Evolutionary conservation across 1,139 yeast species (phyloP).

Genomic region (Candida albicans): DNA sequence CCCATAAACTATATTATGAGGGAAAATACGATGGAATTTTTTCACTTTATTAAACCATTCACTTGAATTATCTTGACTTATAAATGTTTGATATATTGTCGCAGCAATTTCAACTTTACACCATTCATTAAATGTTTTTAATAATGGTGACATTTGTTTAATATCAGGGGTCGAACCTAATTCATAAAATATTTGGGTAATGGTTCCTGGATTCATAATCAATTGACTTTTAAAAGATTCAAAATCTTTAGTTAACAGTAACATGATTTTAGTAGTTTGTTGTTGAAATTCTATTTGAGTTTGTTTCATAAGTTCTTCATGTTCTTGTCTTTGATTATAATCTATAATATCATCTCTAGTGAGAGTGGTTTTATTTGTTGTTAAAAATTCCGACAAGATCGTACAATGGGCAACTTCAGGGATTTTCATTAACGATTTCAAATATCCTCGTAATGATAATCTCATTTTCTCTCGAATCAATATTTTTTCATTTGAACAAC

Average conservation of each 20-base stretch:
- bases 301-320: constrained; percentile 58
- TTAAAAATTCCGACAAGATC: constrained; percentile 53
- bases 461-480: constrained; percentile 63
- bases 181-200: constrained; percentile 59
- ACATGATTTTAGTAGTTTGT: constrained; percentile 50
- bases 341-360: constrained; percentile 52
- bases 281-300: constrained; percentile 77
- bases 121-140: constrained; percentile 76
- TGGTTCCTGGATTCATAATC: constrained; percentile 47
- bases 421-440: constrained; percentile 51
- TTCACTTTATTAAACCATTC: constrained; percentile 70
- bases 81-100: constrained; percentile 72
- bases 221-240: constrained; percentile 55
- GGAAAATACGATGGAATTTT: constrained; percentile 71
- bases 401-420: constrained; percentile 57
- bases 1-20: constrained; percentile 72
- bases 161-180: constrained; percentile 55
- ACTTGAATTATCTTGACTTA: constrained; percentile 77
- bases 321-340: constrained; percentile 51
- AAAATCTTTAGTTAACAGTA: constrained; percentile 50
- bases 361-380: constrained; percentile 27
- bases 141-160: constrained; percentile 64
- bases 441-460: constrained; percentile 71
- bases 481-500: constrained; percentile 3
- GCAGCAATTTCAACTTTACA: constrained; percentile 81